phyloP scores from a whole-genome alignment of 2,329 filamentous ascomycete species.

The Diaporthe sp. region DNA sequence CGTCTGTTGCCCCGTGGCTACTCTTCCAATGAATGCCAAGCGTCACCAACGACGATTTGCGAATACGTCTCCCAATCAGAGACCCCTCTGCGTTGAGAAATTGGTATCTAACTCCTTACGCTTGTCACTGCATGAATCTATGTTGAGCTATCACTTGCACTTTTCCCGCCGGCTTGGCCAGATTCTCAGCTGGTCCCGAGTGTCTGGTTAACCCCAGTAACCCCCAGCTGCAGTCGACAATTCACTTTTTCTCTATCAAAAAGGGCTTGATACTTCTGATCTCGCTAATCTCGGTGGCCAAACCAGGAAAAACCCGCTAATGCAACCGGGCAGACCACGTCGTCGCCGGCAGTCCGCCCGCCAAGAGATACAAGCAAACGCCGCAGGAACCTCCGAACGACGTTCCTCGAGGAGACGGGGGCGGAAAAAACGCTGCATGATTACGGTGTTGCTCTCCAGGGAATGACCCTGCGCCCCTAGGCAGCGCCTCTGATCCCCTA shows the following conservation, averaged over 20 bases:
- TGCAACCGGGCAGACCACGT: constrained; percentile 1
- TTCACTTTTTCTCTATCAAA: background rate
- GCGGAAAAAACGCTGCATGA: background rate
- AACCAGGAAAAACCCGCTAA: background rate
- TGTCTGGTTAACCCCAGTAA: constrained; percentile 7
- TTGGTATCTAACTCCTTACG: background rate
- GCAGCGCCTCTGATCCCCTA: background rate
- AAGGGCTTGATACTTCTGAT: background rate
- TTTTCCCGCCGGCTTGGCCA: background rate
- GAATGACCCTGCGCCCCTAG: background rate
- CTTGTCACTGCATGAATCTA: background rate
- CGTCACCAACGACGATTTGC: background rate
- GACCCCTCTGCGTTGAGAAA: background rate
- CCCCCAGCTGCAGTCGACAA: constrained; percentile 8
- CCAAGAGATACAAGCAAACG: background rate
- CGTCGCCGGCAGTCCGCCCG: constrained; percentile 6
- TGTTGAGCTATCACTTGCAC: background rate
- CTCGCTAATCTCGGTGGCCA: constrained; percentile 25
- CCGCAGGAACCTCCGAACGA: background rate
- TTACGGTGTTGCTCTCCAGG: background rate
- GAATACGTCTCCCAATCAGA: background rate
- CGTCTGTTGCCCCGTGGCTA: background rate
- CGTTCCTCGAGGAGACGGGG: background rate
- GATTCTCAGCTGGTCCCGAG: constrained; percentile 29
- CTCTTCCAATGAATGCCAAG: background rate